phyloP scores from a whole-genome alignment of 352 stramenopile genomes.

The Phytophthora macrochlamydospora region DNA sequence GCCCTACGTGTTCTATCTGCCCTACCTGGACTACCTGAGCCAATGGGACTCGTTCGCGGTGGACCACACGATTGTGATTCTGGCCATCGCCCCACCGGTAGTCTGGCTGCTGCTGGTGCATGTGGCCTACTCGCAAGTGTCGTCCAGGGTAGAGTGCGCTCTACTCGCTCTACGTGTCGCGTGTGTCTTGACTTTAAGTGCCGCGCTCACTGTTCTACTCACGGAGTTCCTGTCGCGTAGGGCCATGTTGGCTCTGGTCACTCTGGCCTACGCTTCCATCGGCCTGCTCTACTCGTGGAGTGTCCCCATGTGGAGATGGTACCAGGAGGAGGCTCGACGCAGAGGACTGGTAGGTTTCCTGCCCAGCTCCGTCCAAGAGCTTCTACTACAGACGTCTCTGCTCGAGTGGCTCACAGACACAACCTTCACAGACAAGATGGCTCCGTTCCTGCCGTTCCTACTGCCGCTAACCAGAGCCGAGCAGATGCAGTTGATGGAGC shows the following conservation, averaged over 20 bases:
- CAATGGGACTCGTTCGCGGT: constrained; percentile 78
- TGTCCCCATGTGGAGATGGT: constrained; percentile 81
- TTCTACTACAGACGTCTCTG: constrained; percentile 76
- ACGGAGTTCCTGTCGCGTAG: constrained; percentile 78
- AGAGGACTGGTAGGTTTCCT: constrained; percentile 72
- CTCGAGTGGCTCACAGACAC: constrained; percentile 87
- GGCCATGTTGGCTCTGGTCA: constrained; percentile 72
- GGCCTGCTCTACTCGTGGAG: constrained; percentile 83
- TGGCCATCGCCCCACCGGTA: constrained; percentile 64
- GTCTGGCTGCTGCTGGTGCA: constrained; percentile 74
- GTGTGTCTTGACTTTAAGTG: constrained; percentile 68
- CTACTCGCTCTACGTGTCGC: constrained; percentile 64
- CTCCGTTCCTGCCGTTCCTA: constrained; percentile 78
- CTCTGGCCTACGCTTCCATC: constrained; percentile 64
- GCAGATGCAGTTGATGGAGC: constrained; percentile 72
- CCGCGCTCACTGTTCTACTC: constrained; percentile 75
- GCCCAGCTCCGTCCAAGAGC: constrained; percentile 54
- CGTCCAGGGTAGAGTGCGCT: constrained; percentile 52
- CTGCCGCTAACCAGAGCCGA: constrained; percentile 69
- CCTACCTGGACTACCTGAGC: constrained; percentile 49
- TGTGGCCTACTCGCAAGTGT: constrained; percentile 60
- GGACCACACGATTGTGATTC: constrained; percentile 71
- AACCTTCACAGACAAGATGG: constrained; percentile 69
- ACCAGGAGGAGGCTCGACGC: constrained; percentile 54
- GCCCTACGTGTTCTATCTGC: constrained; percentile 46